Evolutionary conservation across 148 eudicot genomes (phyloP).

Genomic region (Nepenthes mirabilis): DNA sequence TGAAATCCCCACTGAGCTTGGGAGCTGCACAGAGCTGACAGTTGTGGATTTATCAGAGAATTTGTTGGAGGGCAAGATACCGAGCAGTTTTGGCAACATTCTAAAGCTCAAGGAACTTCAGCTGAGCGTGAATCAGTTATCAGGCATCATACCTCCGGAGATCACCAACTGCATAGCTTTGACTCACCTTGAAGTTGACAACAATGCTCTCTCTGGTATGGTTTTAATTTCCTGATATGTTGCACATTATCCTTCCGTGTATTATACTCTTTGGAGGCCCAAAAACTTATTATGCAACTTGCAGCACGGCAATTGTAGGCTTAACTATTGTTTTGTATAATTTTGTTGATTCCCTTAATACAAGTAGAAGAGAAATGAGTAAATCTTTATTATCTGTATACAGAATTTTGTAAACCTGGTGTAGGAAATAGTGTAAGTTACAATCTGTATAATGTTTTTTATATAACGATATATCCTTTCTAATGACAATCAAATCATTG

Average conservation of each 20-base stretch:
- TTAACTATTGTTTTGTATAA: too few species aligned
- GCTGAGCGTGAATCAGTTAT: constrained; percentile 55
- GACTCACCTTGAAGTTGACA: constrained; percentile 79
- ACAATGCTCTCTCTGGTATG: constrained; percentile 31
- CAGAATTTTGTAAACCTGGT: too few species aligned
- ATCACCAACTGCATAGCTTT: constrained; percentile 55
- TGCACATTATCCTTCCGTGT: too few species aligned
- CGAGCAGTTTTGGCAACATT: constrained; percentile 52
- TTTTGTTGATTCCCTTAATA: too few species aligned
- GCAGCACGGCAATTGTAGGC: too few species aligned
- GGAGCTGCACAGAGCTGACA: constrained; percentile 41
- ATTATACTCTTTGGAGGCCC: too few species aligned
- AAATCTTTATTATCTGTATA: too few species aligned
- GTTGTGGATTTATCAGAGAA: constrained; percentile 74
- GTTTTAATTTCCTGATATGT: neutral
- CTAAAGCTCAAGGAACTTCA: constrained; percentile 52
- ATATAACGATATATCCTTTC: neutral
- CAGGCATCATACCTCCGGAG: constrained; percentile 66
- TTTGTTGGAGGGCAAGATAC: constrained; percentile 57
- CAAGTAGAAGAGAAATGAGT: too few species aligned
- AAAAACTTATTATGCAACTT: too few species aligned
- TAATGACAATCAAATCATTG: neutral
- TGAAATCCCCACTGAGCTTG: constrained; percentile 55
- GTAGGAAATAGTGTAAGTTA: too few species aligned
- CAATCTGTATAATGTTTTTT: too few species aligned